Percentiles rank a stretch among this genome's conserved stretches.
Conservation (phyloP, 345 rosid genomes). For the Citrus cavaleriei region DNA sequence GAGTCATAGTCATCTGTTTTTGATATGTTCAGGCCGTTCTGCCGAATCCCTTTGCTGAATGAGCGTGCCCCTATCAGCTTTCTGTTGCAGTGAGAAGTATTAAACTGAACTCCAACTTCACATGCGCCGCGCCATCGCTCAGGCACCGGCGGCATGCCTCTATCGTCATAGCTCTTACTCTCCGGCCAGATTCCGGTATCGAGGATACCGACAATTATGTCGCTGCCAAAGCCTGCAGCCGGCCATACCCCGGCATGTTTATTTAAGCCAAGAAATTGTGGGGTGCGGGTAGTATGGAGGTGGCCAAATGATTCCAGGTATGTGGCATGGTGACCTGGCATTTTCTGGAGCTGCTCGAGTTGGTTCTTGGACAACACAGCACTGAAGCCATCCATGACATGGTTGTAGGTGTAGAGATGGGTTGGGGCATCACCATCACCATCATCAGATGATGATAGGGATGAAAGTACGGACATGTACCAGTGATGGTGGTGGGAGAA, state of each 20-base stretch:
- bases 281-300: conserved; percentile 35
- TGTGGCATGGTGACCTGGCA: conserved; percentile 39
- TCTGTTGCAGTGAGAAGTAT: conserved; percentile 39
- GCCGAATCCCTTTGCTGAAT: conserved; percentile 50
- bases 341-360: conserved; percentile 26
- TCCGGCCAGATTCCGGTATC: conserved; percentile 55
- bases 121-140: conserved; percentile 41
- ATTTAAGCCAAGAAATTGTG: conserved; percentile 40
- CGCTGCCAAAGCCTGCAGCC: conserved; percentile 35
- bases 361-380: conserved; percentile 39
- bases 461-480: conserved; percentile 41
- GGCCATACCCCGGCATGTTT: conserved; percentile 38
- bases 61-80: conserved; percentile 46
- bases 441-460: conserved; percentile 26
- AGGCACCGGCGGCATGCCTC: conserved; percentile 41
- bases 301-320: conserved; percentile 40
- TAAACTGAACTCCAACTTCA: conserved; percentile 35
- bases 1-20: conserved; percentile 41
- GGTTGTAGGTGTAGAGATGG: conserved; percentile 49
- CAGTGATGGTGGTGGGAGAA: conserved; percentile 42
- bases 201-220: conserved; percentile 40
- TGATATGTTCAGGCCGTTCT: conserved; percentile 25
- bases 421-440: conserved; percentile 13
- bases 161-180: conserved; percentile 41
- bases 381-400: conserved; percentile 45